Evolutionary conservation across 2,329 filamentous ascomycete species (phyloP), one percentile per base, ranked within the genome.

Genomic region (Pseudogymnoascus sp.): DNA sequence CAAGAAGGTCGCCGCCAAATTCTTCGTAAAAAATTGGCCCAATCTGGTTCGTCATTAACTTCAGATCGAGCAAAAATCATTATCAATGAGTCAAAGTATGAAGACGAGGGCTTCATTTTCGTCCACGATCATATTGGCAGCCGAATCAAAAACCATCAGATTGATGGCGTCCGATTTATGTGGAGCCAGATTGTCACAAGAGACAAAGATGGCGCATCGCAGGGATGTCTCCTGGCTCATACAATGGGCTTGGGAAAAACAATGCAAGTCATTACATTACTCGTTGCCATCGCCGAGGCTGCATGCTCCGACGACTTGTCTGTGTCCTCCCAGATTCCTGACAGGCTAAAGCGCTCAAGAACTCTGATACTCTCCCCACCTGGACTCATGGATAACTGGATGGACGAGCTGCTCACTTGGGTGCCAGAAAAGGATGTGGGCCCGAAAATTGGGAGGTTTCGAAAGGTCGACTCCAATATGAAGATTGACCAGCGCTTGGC

Each of bases 161-260:
- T 96, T 56, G 80, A 85, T 0, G 93, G 93, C 1, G 85, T 96
- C 18, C 87, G 88, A 10, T 96, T 96, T 74, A 84, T 97, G 79
- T 97, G 93, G 91, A 87, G 91, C 68, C 89, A 93, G 67, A 78
- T 96, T 50, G 84, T 93, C 5, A 80, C 82, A 34, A 82, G 60
- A 8, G 67, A 86, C 63, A 82, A 63, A 8, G 67, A 86, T 63
- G 73, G 78, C 1, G 36, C 34, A 40, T 6, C 59, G 14, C 87
- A 92, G 73, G 92, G 92, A 2, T 96, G 90, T 71, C 80, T 96
- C 11, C 79, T 96, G 18, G 89, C 92, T 5, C 92, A 96, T 73
- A 91, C 90, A 0, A 96, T 96, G 92, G 93, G 93, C 1, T 77
- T 96, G 2, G 92, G 92, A 14, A 97, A 96, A 77, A 96, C 92